These are phyloP conservation scores for Talaromyces albobiverticillius DNA, from an alignment of 2,329 filamentous ascomycete genomes.

Conservation along the genomic window DNA sequence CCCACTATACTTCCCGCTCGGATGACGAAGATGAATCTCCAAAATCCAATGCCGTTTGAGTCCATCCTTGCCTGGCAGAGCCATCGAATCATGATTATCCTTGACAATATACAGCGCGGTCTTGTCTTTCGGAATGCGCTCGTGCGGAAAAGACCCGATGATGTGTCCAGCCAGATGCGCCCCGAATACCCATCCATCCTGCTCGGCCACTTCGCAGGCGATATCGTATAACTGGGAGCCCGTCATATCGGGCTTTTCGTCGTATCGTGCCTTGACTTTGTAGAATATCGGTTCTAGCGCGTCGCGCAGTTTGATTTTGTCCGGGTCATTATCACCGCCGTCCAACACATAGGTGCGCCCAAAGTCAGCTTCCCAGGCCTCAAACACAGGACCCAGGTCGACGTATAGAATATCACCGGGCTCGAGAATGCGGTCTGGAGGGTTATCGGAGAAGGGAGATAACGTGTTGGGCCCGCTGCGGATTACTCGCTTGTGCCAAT, in stretches of 20 bases:
- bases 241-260: slow-evolving; percentile 44
- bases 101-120: slow-evolving; percentile 45
- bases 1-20: slow-evolving; percentile 35
- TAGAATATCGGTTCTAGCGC: slow-evolving; percentile 48
- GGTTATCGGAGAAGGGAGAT: slow-evolving; percentile 48
- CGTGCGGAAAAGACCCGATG: slow-evolving; percentile 52
- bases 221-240: slow-evolving; percentile 49
- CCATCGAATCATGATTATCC: slow-evolving; percentile 45
- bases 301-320: slow-evolving; percentile 46
- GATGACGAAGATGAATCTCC: slow-evolving; percentile 48
- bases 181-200: slow-evolving; percentile 46
- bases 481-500: slow-evolving; percentile 55
- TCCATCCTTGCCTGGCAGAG: slow-evolving; percentile 38
- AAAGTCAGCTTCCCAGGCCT: slow-evolving; percentile 54
- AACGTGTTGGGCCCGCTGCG: slow-evolving; percentile 52
- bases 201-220: slow-evolving; percentile 35
- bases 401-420: slow-evolving; percentile 52
- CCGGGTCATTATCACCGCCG: slow-evolving; percentile 42
- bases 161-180: slow-evolving; percentile 48
- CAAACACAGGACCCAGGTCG: slow-evolving; percentile 53
- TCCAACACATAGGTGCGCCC: slow-evolving; percentile 53
- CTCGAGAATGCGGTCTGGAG: slow-evolving; percentile 48
- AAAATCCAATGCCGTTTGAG: slow-evolving; percentile 50
- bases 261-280: slow-evolving; percentile 41
- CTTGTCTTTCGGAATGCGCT: slow-evolving; percentile 50